Percentiles rank a stretch among this genome's conserved stretches.
phyloP scores from a whole-genome alignment of 495 filamentous ascomycete species.

The Neurospora tetrasperma region DNA sequence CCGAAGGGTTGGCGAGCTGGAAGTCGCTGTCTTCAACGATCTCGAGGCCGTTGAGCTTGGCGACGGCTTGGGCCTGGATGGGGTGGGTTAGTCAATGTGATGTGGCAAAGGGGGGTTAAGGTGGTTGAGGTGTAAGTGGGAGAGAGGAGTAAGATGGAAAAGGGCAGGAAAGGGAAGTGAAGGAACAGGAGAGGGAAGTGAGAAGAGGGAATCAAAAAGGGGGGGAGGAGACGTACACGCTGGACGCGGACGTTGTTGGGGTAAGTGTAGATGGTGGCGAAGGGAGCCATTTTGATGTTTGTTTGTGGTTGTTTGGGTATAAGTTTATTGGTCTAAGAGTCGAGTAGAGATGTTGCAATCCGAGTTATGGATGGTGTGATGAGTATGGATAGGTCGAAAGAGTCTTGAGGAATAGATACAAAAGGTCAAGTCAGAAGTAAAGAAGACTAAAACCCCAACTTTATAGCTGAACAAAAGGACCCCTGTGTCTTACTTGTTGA shows the following conservation, averaged over 20 bases:
- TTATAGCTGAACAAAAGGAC: neutral
- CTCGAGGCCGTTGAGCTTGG: slow-evolving; percentile 42
- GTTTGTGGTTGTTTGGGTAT: neutral
- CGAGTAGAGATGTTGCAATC: neutral
- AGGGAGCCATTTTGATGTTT: slow-evolving; percentile 35
- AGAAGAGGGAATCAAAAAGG: no score
- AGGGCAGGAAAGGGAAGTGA: neutral
- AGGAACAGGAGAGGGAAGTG: neutral
- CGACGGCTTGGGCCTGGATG: slow-evolving; percentile 39
- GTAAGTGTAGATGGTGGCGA: slow-evolving; percentile 43
- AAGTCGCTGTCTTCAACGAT: slow-evolving; percentile 33
- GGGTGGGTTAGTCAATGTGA: neutral
- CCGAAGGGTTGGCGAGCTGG: slow-evolving; percentile 30
- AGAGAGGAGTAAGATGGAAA: no score
- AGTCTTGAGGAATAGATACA: neutral
- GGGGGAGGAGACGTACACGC: slow-evolving; percentile 26
- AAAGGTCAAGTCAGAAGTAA: neutral
- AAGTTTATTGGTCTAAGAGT: neutral
- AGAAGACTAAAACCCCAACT: neutral
- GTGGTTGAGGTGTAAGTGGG: no score
- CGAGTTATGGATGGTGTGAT: neutral
- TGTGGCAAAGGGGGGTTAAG: no score
- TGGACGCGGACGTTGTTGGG: slow-evolving; percentile 37
- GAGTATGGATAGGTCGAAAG: neutral
- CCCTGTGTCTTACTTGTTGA: neutral